Conservation (phyloP, 139 green algal species). For the Chlamydomonas applanata region DNA sequence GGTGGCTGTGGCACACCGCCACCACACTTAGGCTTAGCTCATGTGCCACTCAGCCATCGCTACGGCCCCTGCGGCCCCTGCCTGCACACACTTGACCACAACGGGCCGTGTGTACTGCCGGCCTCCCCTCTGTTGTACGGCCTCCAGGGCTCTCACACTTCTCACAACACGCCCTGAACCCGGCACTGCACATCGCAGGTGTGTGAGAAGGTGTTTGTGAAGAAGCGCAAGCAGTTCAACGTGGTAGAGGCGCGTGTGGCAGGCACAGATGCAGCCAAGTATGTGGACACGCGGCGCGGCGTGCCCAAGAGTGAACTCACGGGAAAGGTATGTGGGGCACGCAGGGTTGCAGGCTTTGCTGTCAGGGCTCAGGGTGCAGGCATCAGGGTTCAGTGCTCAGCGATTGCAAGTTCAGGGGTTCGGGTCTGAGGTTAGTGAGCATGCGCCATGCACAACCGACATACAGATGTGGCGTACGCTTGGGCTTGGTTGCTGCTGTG, state of each 20-base stretch:
- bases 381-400: too few relatives aligned
- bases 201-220: slow-evolving; percentile 39
- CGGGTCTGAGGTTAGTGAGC: too few relatives aligned
- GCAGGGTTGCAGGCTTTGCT: too few relatives aligned
- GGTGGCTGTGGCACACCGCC: neutral
- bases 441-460: too few relatives aligned
- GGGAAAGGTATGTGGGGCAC: too few relatives aligned
- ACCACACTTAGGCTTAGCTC: neutral
- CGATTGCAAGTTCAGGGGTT: too few relatives aligned
- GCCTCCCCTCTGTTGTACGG: neutral
- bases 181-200: neutral
- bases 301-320: slow-evolving; percentile 24
- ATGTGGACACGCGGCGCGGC: slow-evolving; percentile 28
- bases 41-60: neutral
- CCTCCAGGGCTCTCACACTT: neutral
- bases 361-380: too few relatives aligned
- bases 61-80: neutral
- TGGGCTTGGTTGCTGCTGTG: too few relatives aligned
- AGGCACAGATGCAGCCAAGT: slow-evolving; percentile 38
- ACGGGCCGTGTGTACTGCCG: too few relatives aligned
- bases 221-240: slow-evolving; percentile 46
- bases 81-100: too few relatives aligned
- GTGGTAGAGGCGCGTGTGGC: slow-evolving; percentile 29
- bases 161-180: neutral
- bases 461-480: too few relatives aligned